These are phyloP conservation scores for Cochlearia excelsa DNA, from an alignment of 345 rosid species.

Conservation along the genomic window DNA sequence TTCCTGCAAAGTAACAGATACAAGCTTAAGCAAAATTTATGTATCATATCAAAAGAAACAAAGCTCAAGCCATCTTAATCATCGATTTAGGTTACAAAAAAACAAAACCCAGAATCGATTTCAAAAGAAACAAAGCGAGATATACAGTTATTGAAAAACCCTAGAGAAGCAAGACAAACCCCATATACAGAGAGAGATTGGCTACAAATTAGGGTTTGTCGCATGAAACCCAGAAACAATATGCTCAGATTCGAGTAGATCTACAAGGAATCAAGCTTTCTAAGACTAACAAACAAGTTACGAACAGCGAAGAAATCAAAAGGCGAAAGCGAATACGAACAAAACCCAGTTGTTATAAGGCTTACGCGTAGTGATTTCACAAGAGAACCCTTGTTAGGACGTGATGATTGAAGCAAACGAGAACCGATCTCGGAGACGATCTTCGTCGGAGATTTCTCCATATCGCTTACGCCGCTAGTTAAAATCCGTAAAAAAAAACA, in stretches of 20 bases:
- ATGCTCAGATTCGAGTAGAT: slow-evolving; percentile 5
- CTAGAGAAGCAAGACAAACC: background rate
- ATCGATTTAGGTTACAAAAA: background rate
- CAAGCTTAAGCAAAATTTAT: slow-evolving; percentile 7
- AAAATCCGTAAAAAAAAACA: background rate
- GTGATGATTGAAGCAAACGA: slow-evolving; percentile 51
- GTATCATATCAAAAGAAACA: background rate
- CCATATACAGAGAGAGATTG: background rate
- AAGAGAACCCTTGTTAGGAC: slow-evolving; percentile 64
- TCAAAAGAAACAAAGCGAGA: background rate
- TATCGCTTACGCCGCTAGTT: slow-evolving; percentile 6
- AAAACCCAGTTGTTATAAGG: slow-evolving; percentile 4
- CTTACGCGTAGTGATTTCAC: slow-evolving; percentile 66
- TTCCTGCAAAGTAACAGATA: slow-evolving; percentile 49
- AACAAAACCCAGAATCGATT: slow-evolving; percentile 3
- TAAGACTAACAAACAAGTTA: background rate
- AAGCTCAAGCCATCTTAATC: slow-evolving; percentile 1
- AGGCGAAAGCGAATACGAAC: background rate
- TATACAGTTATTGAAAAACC: slow-evolving; percentile 8
- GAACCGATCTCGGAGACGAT: slow-evolving; percentile 55
- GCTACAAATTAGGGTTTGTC: background rate
- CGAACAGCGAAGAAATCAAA: slow-evolving; percentile 7
- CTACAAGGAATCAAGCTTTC: background rate
- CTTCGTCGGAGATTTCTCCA: slow-evolving; percentile 54
- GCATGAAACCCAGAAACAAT: background rate